Conservation (phyloP, 495 filamentous ascomycete species). For the Apodospora peruviana region DNA sequence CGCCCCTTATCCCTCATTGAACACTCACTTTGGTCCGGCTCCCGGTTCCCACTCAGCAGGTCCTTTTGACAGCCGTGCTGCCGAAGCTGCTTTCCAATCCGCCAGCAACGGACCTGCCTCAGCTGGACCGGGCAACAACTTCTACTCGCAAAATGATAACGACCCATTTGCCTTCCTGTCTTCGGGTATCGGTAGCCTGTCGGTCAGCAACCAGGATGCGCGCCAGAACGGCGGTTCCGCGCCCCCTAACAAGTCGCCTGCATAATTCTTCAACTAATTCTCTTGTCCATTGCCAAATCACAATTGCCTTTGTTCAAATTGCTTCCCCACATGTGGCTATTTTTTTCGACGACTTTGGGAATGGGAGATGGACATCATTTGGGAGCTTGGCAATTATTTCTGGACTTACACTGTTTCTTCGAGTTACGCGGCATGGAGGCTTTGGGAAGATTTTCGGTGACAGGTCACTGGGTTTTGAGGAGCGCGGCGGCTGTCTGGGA, state of each 20-base stretch:
- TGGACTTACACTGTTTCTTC: constrained; percentile 32
- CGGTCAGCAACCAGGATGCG: constrained; percentile 76
- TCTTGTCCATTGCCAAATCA: constrained; percentile 6
- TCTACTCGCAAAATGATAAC: constrained; percentile 53
- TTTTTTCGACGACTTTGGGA: constrained; percentile 19
- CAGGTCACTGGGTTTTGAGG: constrained; percentile 20
- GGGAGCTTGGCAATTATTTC: constrained; percentile 34
- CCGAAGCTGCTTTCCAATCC: constrained; percentile 85
- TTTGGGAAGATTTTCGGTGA: constrained; percentile 18
- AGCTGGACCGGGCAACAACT: constrained; percentile 59
- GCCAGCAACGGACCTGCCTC: constrained; percentile 68
- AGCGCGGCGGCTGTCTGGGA: constrained; percentile 11
- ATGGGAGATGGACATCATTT: constrained; percentile 29
- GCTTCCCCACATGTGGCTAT: constrained; percentile 22
- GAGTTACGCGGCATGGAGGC: constrained; percentile 24
- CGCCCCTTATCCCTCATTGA: constrained; percentile 76
- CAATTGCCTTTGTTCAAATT: constrained; percentile 9
- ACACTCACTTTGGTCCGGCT: constrained; percentile 65
- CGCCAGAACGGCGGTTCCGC: constrained; percentile 70
- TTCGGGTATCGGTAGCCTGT: constrained; percentile 70
- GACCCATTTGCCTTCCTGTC: constrained; percentile 92
- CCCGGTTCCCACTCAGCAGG: constrained; percentile 75
- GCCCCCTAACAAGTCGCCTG: constrained; percentile 58
- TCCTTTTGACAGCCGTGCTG: constrained; percentile 88
- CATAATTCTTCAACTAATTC: constrained; percentile 30